A percentile compares a stretch with the other conserved stretches of the same genome.
Conservation (phyloP, 345 rosid genomes). For the Eucalyptus curtisii region DNA sequence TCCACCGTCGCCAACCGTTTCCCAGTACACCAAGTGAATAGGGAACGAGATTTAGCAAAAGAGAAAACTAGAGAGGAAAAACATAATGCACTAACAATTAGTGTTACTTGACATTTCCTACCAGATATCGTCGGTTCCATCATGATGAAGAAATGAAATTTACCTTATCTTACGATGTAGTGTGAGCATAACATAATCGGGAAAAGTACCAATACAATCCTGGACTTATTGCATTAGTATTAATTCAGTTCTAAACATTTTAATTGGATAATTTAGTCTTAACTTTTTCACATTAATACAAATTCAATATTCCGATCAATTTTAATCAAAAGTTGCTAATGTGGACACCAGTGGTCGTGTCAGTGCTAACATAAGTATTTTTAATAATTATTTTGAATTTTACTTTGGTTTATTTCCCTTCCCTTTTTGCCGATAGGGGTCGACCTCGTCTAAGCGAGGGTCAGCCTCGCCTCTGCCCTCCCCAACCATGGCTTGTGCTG, state of each 20-base stretch:
- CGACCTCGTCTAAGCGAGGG: too few species aligned
- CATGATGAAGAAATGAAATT: neutral
- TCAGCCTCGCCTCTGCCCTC: fast-evolving
- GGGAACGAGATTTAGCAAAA: neutral
- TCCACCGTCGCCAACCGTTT: conserved; percentile 38
- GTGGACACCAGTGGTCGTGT: too few species aligned
- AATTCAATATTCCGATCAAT: too few species aligned
- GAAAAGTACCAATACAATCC: too few species aligned
- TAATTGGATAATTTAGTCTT: too few species aligned
- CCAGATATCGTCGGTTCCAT: neutral
- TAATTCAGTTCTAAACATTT: fast-evolving
- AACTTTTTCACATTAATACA: too few species aligned
- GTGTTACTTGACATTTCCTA: too few species aligned
- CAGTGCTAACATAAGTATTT: fast-evolving
- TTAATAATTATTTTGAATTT: too few species aligned
- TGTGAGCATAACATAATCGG: neutral
- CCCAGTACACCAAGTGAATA: conserved; percentile 52
- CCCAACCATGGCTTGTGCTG: fast-evolving
- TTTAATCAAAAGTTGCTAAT: too few species aligned
- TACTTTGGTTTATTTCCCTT: too few species aligned
- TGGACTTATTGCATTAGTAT: too few species aligned
- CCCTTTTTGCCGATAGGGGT: too few species aligned
- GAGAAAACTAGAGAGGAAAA: neutral
- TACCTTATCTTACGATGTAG: neutral
- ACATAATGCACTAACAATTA: neutral